A percentile compares a stretch with the other conserved stretches of the same genome.
Conservation (phyloP, 257 asterid species). For the Nyctanthes arbortristis region DNA sequence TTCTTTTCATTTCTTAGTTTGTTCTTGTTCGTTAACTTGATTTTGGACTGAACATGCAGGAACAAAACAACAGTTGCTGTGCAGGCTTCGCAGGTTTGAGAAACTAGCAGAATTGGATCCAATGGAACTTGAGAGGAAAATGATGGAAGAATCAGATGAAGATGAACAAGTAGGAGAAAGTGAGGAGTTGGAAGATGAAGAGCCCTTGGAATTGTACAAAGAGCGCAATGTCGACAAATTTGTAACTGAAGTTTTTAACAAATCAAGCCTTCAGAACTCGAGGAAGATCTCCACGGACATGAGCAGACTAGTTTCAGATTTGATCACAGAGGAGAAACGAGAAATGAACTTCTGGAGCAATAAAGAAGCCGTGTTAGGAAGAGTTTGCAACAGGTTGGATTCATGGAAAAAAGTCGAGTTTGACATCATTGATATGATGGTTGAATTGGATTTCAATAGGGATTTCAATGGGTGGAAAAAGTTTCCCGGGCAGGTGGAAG, state of each 20-base stretch:
- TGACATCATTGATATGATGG: constrained; percentile 66
- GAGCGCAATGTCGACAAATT: constrained; percentile 24
- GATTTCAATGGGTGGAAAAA: constrained; percentile 49
- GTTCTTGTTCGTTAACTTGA: too few relatives aligned
- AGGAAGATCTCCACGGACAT: constrained; percentile 40
- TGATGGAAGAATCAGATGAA: constrained; percentile 56
- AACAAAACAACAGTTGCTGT: constrained; percentile 73
- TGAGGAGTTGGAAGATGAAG: constrained; percentile 21
- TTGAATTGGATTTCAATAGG: constrained; percentile 46
- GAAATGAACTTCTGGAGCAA: constrained; percentile 24
- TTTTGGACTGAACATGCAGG: constrained; percentile 36
- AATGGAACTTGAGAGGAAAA: constrained; percentile 69
- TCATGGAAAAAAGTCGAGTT: constrained; percentile 49
- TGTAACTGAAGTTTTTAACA: constrained; percentile 33
- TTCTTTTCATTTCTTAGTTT: too few relatives aligned
- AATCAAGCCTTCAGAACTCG: constrained; percentile 17
- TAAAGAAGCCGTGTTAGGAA: constrained; percentile 35
- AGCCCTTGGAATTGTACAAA: constrained; percentile 25
- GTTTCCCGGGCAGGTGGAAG: constrained; percentile 38
- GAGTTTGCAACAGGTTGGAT: constrained; percentile 49
- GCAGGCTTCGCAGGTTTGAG: constrained; percentile 74
- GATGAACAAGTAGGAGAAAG: constrained; percentile 26
- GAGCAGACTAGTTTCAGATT: constrained; percentile 60
- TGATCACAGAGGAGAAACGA: constrained; percentile 51
- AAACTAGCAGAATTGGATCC: constrained; percentile 79